Evolutionary conservation across 306 rosid species (phyloP), one percentile per base, ranked within the genome.

Genomic region (Cicer bijugum): DNA sequence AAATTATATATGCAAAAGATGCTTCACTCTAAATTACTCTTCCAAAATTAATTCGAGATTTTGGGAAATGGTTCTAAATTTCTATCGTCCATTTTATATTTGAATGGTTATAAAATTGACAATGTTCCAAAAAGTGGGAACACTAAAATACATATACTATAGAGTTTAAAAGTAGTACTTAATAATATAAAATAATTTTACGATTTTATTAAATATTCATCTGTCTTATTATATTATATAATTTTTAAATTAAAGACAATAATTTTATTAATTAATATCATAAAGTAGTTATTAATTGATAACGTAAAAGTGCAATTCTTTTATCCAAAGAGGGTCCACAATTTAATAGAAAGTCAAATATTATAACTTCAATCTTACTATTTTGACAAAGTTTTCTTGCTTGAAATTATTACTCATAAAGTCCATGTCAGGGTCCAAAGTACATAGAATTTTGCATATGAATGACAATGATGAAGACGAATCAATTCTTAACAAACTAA

Each of bases 261-360:
- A 2, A 28, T 28, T 23, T 28, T 28, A 28, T 28, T 3, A 28
- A 3, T 3, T 28, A 3, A 3, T 28, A 3, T 28, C 28, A 0
- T 23, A 23, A 3, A 28, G 0, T 28, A 2, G 4, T 28, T 2
- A 28, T 28, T 28, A 28, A 28, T 28, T 3, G 0, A 2, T 28
- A 28, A 28, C 3, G 4, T 28, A 3, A 28, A 28, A 28, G 4
- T 28, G 33, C 33, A 28, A 2, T 28, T 28, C 33, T 28, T 28
- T 51, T 45, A 72, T 64, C 6, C 39, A 57, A 8, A 14, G 11
- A 46, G 64, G 83, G 63, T 55, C 63, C 74, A 79, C 63, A 10
- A 4, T 4, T 4, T 16, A 48, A 79, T 66, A 79, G 53, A 55
- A 80, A 14, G 75, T 80, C 55, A 64, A 55, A 8, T 64, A 50